Conservation (phyloP, 2,329 filamentous ascomycete genomes). For the Aquanectria penicillioides region DNA sequence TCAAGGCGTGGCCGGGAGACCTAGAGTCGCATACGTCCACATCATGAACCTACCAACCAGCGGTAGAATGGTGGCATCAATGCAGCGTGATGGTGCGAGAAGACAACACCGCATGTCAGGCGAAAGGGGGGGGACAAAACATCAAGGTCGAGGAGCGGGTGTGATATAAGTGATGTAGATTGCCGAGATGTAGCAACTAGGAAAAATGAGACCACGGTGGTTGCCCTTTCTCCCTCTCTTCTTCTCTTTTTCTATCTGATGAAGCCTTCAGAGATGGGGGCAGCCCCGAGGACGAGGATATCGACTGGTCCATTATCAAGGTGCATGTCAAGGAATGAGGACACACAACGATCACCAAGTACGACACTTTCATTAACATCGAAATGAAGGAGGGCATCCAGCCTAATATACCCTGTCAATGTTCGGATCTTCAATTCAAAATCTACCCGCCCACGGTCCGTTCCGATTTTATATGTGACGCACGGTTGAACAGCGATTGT, state of each 20-base stretch:
- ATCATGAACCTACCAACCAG: slow-evolving; percentile 22
- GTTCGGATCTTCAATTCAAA: not conserved
- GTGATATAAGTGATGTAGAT: slow-evolving; percentile 25
- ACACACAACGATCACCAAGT: no score
- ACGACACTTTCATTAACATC: no score
- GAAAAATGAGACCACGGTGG: not conserved
- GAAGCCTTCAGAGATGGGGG: not conserved
- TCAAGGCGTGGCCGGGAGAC: slow-evolving; percentile 17
- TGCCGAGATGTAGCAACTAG: not conserved
- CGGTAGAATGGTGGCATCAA: slow-evolving; percentile 18
- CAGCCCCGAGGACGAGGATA: not conserved
- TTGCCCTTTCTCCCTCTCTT: slow-evolving; percentile 1
- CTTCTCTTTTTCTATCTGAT: not conserved
- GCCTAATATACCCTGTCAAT: not conserved
- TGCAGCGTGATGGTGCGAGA: slow-evolving; percentile 19
- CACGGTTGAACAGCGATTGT: not conserved
- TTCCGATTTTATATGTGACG: not conserved
- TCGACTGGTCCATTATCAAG: not conserved
- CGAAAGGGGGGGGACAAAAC: not conserved
- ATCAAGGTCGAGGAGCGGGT: not conserved
- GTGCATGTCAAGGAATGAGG: no score
- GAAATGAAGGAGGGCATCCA: not conserved
- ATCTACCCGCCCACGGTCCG: slow-evolving; percentile 9
- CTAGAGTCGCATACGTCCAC: slow-evolving; percentile 4
- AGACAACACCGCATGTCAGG: slow-evolving; percentile 1